Percentiles rank a stretch among this genome's conserved stretches.
These are phyloP conservation scores for Capsicum baccatum DNA, from an alignment of 257 asterid species.

Conservation along the genomic window DNA sequence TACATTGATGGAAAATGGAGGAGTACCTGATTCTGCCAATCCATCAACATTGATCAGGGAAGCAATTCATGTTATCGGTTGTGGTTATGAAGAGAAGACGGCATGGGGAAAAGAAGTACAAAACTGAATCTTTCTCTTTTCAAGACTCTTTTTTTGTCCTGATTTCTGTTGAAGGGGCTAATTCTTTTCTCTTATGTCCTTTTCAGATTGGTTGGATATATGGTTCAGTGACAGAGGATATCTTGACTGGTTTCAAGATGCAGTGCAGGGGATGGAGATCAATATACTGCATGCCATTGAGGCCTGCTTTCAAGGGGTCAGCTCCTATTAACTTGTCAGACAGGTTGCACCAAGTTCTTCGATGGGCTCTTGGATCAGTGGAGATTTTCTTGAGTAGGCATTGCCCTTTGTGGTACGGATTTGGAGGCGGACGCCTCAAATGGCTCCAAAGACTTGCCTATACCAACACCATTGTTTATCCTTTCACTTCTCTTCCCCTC, in stretches of 20 bases:
- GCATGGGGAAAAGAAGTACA: conserved; percentile 99
- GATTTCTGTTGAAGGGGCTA: neutral
- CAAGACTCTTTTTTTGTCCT: neutral
- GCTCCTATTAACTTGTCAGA: conserved; percentile 99
- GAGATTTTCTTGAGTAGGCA: conserved; percentile 95
- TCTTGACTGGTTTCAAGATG: conserved; percentile 96
- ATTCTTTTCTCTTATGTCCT: neutral
- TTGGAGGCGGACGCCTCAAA: conserved; percentile 89
- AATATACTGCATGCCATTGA: conserved; percentile 89
- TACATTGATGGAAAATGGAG: conserved; percentile 92
- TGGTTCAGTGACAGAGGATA: conserved; percentile 97
- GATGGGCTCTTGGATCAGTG: conserved; percentile 97
- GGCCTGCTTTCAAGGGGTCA: conserved; percentile 98
- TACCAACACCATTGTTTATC: conserved; percentile 91
- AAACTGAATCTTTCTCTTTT: conserved; percentile 26
- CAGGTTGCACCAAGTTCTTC: conserved; percentile 90
- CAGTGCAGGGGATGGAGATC: conserved; percentile 99
- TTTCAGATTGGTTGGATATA: conserved; percentile 95
- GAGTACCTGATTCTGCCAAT: conserved; percentile 75
- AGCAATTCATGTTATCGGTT: conserved; percentile 95
- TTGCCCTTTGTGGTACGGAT: conserved; percentile 97
- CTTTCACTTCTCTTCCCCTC: conserved; percentile 94
- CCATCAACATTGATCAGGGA: conserved; percentile 83
- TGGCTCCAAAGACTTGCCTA: conserved; percentile 93
- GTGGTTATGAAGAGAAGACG: conserved; percentile 97